Evolutionary conservation across 306 rosid species (phyloP).

Genomic region (Boehmeria nivea): DNA sequence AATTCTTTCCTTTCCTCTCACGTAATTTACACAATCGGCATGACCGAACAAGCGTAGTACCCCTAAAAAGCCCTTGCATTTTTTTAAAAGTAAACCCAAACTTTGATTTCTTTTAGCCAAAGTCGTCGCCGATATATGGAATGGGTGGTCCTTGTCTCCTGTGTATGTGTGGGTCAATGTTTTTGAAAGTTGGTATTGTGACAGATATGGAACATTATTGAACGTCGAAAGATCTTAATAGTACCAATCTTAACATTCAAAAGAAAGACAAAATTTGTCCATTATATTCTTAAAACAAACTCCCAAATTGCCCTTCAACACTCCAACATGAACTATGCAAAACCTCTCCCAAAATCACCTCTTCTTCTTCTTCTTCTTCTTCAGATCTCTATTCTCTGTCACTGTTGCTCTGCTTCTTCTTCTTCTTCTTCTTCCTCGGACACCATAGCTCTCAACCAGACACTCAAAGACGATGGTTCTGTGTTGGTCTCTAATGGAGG

Average conservation of each 20-base stretch:
- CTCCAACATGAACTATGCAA: constrained; percentile 17
- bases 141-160: too few relatives aligned
- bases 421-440: too few relatives aligned
- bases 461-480: constrained; percentile 48
- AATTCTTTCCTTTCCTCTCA: not conserved
- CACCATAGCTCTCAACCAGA: constrained; percentile 24
- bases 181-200: not conserved
- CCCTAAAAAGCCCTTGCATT: not conserved
- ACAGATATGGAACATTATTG: not conserved
- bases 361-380: too few relatives aligned
- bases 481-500: constrained; percentile 38
- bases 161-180: not conserved
- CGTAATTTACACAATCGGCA: not conserved
- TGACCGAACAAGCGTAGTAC: not conserved
- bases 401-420: constrained; percentile 4
- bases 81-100: too few relatives aligned
- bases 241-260: not conserved
- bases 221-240: too few relatives aligned
- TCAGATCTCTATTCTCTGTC: constrained; percentile 17
- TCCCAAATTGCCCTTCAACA: not conserved
- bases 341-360: constrained; percentile 1
- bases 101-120: not conserved
- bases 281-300: not conserved
- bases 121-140: constrained; percentile 1
- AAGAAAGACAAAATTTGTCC: not conserved